These are phyloP conservation scores for Penicillium verrucosum DNA, from an alignment of 2,329 filamentous ascomycete genomes.

Conservation along the genomic window DNA sequence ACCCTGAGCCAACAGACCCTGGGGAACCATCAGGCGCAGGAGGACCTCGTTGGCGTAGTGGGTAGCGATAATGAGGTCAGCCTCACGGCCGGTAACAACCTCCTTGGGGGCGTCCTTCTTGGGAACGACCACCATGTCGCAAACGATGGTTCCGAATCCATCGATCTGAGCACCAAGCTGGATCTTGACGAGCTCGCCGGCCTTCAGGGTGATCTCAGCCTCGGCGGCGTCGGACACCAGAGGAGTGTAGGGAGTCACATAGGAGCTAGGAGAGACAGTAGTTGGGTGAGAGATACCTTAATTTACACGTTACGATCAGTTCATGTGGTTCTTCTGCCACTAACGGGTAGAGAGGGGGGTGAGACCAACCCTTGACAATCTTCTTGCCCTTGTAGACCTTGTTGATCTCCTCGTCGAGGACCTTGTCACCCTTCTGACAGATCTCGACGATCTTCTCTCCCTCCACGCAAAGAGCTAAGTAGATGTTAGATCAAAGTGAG, in stretches of 20 bases:
- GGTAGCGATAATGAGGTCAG: conserved; percentile 85
- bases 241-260: conserved; percentile 95
- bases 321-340: conserved; percentile 3
- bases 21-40: conserved; percentile 83
- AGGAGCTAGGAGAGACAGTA: conserved; percentile 89
- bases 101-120: conserved; percentile 59
- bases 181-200: conserved; percentile 89
- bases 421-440: conserved; percentile 92
- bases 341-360: neutral
- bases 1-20: conserved; percentile 76
- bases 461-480: conserved; percentile 65
- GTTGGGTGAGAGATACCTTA: conserved; percentile 87
- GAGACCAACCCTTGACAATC: conserved; percentile 73
- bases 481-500: conserved; percentile 21
- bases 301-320: conserved; percentile 17
- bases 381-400: conserved; percentile 99
- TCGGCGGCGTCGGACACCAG: conserved; percentile 82
- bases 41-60: conserved; percentile 96
- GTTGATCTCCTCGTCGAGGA: conserved; percentile 85
- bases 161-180: conserved; percentile 99
- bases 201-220: conserved; percentile 73
- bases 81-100: conserved; percentile 69
- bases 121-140: conserved; percentile 79
- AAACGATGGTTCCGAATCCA: conserved; percentile 93
- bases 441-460: conserved; percentile 90